Base-by-base conservation (phyloP, 352 stramenopile species). In the Phytopythium vexans region DNA sequence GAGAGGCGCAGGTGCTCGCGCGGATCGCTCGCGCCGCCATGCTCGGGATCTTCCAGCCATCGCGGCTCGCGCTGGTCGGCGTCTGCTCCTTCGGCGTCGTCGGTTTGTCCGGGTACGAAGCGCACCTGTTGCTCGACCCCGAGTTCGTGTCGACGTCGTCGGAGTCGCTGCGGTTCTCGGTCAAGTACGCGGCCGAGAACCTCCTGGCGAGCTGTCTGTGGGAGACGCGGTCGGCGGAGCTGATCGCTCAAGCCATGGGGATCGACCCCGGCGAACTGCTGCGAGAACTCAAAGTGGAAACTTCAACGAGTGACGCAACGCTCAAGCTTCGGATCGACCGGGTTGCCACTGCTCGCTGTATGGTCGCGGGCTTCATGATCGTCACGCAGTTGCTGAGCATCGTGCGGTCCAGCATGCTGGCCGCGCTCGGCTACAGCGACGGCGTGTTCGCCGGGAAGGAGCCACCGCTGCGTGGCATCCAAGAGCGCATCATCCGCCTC, bases 311-410 rank as follows among this genome's bases (percentile, higher is more conserved):
- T 7, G 77, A 86, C 45, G 72, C 74, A 8, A 51, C 64, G 16
- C 54, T 71, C 36, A 49, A 74, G 53, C 58, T 86, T 16, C 47
- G 56, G n/a, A 53, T 85, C 39, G 68, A 82, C 42, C 67, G 58
- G 21, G 43, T 76, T 3, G 80, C 77, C 46, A 84, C 74, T 4
- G 52, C 63, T 14, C 60, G 74, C 46, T 66, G 74, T 0, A 77
- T 88, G 60, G 49, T 85, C 15, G 77, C 72, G 2, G 77, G 77
- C 2, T 79, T 84, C 38, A 88, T 86, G 72, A 61, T 86, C 38
- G 76, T 86, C 42, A 74, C 77, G 3, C 74, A 88, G 54, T 31
- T 88, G 55, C 56, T 86, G 46, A 82, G 74, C n/a, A 88, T 88
- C 59, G 59, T 86, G 34, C 56, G 66, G 1, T 69, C 74, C 6